Evolutionary conservation across 257 asterid species (phyloP).

Genomic region (Solanum chmielewskii): DNA sequence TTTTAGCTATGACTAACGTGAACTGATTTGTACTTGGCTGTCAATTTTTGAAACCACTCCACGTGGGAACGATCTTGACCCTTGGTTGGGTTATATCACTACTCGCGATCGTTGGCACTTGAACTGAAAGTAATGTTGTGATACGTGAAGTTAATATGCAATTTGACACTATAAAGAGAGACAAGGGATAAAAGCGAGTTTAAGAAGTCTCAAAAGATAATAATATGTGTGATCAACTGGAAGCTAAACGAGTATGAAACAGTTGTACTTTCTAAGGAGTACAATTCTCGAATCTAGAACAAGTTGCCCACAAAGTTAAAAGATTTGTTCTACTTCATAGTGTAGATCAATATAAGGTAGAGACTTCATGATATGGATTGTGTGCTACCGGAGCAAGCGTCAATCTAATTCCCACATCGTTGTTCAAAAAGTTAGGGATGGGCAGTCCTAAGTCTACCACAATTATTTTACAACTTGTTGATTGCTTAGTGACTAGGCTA

Average conservation of each 20-base stretch:
- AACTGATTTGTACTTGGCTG: too few relatives aligned
- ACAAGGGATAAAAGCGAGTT: background rate
- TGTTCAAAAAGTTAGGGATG: background rate
- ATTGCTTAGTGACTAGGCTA: background rate
- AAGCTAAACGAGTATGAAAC: background rate
- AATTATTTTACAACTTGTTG: background rate
- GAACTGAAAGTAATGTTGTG: too few relatives aligned
- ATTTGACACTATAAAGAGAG: background rate
- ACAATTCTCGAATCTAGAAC: background rate
- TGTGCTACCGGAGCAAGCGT: background rate
- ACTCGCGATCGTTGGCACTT: too few relatives aligned
- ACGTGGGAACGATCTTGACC: too few relatives aligned
- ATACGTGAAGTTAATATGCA: background rate
- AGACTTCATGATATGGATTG: background rate
- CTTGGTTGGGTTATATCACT: too few relatives aligned
- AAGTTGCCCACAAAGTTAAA: background rate
- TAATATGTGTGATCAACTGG: background rate
- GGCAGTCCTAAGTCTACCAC: background rate
- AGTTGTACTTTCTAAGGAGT: background rate
- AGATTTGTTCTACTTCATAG: background rate
- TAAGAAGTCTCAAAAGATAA: background rate
- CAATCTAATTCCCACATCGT: background rate
- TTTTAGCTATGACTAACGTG: too few relatives aligned
- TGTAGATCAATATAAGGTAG: background rate
- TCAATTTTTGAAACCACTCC: too few relatives aligned